phyloP scores from a whole-genome alignment of 2,329 filamentous ascomycete genomes.

The Exophiala sp. region DNA sequence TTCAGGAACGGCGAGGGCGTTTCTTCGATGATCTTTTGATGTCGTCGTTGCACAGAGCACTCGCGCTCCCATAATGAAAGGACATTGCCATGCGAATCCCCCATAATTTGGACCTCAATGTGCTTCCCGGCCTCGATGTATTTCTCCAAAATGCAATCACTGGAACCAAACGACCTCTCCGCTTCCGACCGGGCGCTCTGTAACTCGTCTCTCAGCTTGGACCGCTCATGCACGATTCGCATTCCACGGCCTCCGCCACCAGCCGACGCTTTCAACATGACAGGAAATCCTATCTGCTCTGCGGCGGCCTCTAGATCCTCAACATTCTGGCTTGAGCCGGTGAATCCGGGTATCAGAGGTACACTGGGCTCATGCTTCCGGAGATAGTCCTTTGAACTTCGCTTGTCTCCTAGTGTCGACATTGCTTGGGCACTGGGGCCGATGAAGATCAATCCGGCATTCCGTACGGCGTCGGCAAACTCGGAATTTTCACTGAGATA shows the following conservation, averaged over 20 bases:
- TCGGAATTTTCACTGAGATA: conserved; percentile 34
- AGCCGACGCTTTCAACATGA: conserved; percentile 69
- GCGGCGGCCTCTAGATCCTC: conserved; percentile 27
- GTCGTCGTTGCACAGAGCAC: conserved; percentile 76
- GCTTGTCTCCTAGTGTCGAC: conserved; percentile 34
- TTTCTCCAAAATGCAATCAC: conserved; percentile 77
- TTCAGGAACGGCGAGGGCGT: conserved; percentile 47
- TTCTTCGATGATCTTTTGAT: conserved; percentile 88
- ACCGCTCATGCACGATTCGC: conserved; percentile 63
- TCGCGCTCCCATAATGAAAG: conserved; percentile 79
- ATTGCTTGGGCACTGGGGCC: conserved; percentile 32
- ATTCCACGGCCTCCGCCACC: conserved; percentile 79
- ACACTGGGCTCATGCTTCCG: conserved; percentile 29
- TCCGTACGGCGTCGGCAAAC: conserved; percentile 28
- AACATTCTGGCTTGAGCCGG: conserved; percentile 27
- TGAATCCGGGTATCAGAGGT: conserved; percentile 31
- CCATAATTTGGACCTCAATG: conserved; percentile 41
- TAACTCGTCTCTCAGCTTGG: conserved; percentile 65
- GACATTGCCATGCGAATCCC: conserved; percentile 67
- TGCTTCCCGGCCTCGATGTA: conserved; percentile 77
- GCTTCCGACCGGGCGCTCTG: conserved; percentile 68
- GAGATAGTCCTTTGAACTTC: conserved; percentile 30
- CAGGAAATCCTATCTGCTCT: conserved; percentile 33
- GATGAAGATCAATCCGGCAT: conserved; percentile 33
- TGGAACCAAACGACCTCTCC: too few relatives aligned